Evolutionary conservation across 2,329 filamentous ascomycete genomes (phyloP).

Genomic region (Talaromyces islandicus): DNA sequence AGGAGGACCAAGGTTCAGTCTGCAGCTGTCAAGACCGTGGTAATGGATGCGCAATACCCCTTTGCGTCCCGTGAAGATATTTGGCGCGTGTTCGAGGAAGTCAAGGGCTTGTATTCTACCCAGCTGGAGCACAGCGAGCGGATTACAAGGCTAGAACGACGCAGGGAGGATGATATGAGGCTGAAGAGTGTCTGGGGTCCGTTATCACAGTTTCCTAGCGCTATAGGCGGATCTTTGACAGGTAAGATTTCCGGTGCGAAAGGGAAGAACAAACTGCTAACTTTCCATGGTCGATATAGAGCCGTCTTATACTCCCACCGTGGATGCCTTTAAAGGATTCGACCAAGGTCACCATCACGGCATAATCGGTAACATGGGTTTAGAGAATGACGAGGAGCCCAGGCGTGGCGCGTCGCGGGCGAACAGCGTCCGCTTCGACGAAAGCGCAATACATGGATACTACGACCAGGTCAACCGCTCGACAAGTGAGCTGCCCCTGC

Average conservation of each 20-base stretch:
- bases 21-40: conserved; percentile 9
- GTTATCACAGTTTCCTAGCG: conserved; percentile 79
- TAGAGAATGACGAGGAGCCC: conserved; percentile 80
- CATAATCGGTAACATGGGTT: conserved; percentile 71
- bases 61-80: conserved; percentile 60
- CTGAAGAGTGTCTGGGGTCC: conserved; percentile 84
- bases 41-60: conserved; percentile 59
- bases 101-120: conserved; percentile 54
- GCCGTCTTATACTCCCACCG: conserved; percentile 70
- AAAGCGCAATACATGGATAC: conserved; percentile 86
- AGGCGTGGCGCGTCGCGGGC: conserved; percentile 84
- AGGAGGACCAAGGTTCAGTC: not conserved
- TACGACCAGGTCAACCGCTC: conserved; percentile 79
- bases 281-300: conserved; percentile 45
- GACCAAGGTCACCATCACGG: conserved; percentile 76
- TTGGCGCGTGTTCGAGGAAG: conserved; percentile 59
- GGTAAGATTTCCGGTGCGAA: conserved; percentile 48
- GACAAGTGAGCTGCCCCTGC: conserved; percentile 72
- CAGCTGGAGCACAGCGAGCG: conserved; percentile 58
- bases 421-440: conserved; percentile 96
- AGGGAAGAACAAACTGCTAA: not conserved
- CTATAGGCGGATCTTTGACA: conserved; percentile 75
- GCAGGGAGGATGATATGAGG: conserved; percentile 57
- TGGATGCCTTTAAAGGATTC: conserved; percentile 82
- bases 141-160: conserved; percentile 55